Evolutionary conservation across 306 rosid genomes (phyloP), one percentile per base, ranked within the genome.

Genomic region (Pachyrhizus erosus): DNA sequence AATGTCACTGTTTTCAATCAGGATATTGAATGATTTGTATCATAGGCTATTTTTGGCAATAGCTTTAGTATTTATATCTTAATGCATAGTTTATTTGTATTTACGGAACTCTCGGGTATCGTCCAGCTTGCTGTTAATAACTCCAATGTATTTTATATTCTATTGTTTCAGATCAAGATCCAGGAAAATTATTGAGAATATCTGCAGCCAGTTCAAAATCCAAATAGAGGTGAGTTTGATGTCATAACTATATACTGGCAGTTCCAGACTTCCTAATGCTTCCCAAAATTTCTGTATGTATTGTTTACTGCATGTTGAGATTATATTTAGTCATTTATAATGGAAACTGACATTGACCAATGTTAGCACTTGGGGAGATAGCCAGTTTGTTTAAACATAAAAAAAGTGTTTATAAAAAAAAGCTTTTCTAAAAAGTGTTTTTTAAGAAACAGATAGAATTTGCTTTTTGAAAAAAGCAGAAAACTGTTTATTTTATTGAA

Each of bases 181-280:
- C 27, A 88, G 91, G 84, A 91, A 91, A 86, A 85, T 96, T 81
- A 85, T 96, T 65, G 96, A 92, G 75, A 91, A 86, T 77, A 86
- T 91, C 23, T 15, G 90, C 66, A 82, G 81, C 83, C 88, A 92
- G 83, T 93, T 88, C 85, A 91, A 92, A 87, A 88, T 96, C 77
- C 80, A 83, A 75, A 84, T 96, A 61, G 91, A 91, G 90, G 99
- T 92, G 80, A 87, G 82, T 87, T 82, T 29, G 57, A 58, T 51
- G 79, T 61, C 24, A 62, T 73, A 34, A 12, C 57, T 52, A 20
- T 73, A 27, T 77, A 31, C 48, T 33, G 61, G 61, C 54, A 10
- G 75, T 71, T 84, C 45, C n/a, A 15, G 13, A 27, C 74, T 46
- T 85, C 68, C 24, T 24, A 24, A 75, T 74, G 66, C 37, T 82